Conservation (phyloP, 768 basidiomycete genomes). For the Xerocomellus dryophilus region DNA sequence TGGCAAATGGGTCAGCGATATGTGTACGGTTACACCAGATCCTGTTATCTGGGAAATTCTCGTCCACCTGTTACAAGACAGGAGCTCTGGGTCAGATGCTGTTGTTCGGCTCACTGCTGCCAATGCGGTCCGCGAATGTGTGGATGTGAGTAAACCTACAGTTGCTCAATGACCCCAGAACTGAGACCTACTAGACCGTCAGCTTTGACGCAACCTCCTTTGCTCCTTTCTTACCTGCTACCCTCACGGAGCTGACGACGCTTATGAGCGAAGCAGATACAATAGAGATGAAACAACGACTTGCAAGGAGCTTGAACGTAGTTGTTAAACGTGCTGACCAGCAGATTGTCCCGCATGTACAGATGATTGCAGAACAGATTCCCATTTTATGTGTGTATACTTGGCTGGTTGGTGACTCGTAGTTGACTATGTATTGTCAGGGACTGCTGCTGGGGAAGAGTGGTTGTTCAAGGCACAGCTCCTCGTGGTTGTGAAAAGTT, state of each 20-base stretch:
- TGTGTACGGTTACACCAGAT: constrained; percentile 56
- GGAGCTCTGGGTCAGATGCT: constrained; percentile 66
- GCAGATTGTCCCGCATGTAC: constrained; percentile 67
- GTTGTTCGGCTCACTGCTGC: constrained; percentile 89
- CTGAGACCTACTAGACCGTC: constrained; percentile 45
- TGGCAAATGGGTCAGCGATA: constrained; percentile 82
- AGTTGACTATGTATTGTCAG: constrained; percentile 37
- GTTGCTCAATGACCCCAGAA: neutral
- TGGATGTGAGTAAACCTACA: constrained; percentile 62
- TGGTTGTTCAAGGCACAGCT: constrained; percentile 70
- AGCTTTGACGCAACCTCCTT: constrained; percentile 63
- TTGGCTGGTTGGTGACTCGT: neutral
- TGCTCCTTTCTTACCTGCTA: constrained; percentile 60
- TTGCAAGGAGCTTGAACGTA: constrained; percentile 66
- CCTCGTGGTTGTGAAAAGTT: constrained; percentile 63
- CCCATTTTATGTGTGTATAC: constrained; percentile 63
- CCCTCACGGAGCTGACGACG: constrained; percentile 62
- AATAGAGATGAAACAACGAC: constrained; percentile 70
- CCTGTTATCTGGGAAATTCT: constrained; percentile 77
- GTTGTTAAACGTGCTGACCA: constrained; percentile 53
- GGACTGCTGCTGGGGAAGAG: constrained; percentile 65
- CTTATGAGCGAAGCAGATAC: constrained; percentile 73
- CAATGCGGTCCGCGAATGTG: constrained; percentile 72
- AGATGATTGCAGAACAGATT: constrained; percentile 59
- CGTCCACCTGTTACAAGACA: constrained; percentile 68